Evolutionary conservation across 2,329 filamentous ascomycete genomes (phyloP).

Genomic region (Neonectria sp.): DNA sequence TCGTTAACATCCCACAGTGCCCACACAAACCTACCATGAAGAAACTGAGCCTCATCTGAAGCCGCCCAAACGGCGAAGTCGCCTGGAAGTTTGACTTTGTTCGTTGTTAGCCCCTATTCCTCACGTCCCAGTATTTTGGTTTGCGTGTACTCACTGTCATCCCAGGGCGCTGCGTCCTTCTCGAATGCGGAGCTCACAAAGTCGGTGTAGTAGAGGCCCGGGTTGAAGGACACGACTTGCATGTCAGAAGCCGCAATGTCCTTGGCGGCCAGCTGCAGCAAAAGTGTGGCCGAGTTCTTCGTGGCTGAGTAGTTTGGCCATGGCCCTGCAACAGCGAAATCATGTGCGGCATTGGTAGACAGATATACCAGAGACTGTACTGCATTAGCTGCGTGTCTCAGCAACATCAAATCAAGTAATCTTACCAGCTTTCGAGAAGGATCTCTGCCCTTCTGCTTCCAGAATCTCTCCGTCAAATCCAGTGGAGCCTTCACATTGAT

Average conservation of each 20-base stretch:
- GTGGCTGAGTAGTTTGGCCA: constrained; percentile 51
- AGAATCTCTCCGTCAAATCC: constrained; percentile 6
- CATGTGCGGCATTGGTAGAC: neutral
- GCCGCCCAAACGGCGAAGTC: constrained; percentile 59
- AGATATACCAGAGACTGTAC: neutral
- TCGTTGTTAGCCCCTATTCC: neutral
- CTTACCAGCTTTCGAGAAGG: constrained; percentile 2
- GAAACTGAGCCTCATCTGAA: constrained; percentile 59
- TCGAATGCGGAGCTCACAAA: neutral
- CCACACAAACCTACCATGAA: constrained; percentile 62
- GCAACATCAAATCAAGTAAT: too few relatives aligned
- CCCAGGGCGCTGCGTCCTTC: neutral
- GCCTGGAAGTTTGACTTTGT: constrained; percentile 48
- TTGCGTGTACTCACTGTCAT: neutral
- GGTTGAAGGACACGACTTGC: constrained; percentile 57
- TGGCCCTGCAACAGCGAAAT: constrained; percentile 30
- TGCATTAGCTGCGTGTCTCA: neutral
- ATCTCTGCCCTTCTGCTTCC: neutral
- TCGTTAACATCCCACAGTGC: constrained; percentile 66
- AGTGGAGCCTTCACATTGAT: constrained; percentile 17
- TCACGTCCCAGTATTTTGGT: neutral
- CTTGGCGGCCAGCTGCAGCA: constrained; percentile 49
- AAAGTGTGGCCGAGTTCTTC: constrained; percentile 50
- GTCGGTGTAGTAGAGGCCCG: constrained; percentile 44
- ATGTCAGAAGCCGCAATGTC: constrained; percentile 52